phyloP scores from a whole-genome alignment of 352 stramenopile genomes.

The Globisporangium carolinianum region DNA sequence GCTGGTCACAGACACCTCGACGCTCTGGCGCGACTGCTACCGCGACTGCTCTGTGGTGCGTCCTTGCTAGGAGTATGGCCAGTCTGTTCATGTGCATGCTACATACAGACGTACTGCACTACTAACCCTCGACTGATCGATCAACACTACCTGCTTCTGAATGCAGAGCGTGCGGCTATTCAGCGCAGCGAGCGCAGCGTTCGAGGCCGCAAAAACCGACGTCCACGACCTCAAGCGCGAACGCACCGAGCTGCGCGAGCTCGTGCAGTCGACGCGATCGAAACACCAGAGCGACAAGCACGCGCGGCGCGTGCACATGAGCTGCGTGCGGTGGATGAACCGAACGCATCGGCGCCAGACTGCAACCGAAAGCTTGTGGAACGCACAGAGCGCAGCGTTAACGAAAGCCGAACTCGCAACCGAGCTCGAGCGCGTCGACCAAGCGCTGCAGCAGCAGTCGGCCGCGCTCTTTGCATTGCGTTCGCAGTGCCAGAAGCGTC shows the following conservation, averaged over 20 bases:
- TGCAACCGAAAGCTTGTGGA: slow-evolving; percentile 23
- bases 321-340: slow-evolving; percentile 64
- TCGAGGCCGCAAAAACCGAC: slow-evolving; percentile 28
- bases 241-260: slow-evolving; percentile 35
- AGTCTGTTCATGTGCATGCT: neutral
- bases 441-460: slow-evolving; percentile 26
- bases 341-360: slow-evolving; percentile 38
- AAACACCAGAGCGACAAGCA: slow-evolving; percentile 43
- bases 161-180: slow-evolving; percentile 27
- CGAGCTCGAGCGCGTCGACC: slow-evolving; percentile 34
- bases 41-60: slow-evolving; percentile 42
- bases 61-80: slow-evolving; percentile 1
- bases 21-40: slow-evolving; percentile 53
- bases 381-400: slow-evolving; percentile 31
- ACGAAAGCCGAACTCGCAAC: slow-evolving; percentile 41
- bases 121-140: no score
- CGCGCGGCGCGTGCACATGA: slow-evolving; percentile 48
- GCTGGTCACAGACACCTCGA: slow-evolving; percentile 9
- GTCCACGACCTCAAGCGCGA: slow-evolving; percentile 43
- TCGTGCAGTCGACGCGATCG: slow-evolving; percentile 37
- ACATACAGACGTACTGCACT: no score
- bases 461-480: slow-evolving; percentile 44
- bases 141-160: neutral
- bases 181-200: slow-evolving; percentile 21
- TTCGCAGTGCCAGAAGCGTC: slow-evolving; percentile 39